phyloP scores from a whole-genome alignment of 495 filamentous ascomycete genomes.

The Thozetella sp. region DNA sequence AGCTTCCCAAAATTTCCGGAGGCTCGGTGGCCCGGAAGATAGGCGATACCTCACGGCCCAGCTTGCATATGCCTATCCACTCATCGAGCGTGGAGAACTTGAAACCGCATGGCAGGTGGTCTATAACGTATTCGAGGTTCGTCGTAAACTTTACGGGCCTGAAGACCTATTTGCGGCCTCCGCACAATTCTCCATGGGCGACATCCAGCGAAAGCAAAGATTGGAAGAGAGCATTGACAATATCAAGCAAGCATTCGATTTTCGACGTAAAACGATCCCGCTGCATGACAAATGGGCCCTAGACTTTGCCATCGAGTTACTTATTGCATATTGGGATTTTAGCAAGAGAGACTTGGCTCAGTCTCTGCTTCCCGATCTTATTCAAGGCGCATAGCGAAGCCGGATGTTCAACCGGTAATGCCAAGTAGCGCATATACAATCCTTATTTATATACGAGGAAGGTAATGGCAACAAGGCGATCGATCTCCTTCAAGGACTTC shows the following conservation, averaged over 20 bases:
- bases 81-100: neutral
- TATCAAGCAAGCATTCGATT: neutral
- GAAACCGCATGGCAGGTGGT: conserved; percentile 3
- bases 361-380: neutral
- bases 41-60: conserved; percentile 4
- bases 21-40: neutral
- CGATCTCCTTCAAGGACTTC: conserved; percentile 1
- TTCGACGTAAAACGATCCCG: neutral
- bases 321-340: conserved; percentile 4
- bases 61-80: neutral
- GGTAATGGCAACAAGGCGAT: conserved; percentile 6
- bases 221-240: neutral
- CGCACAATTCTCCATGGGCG: conserved; percentile 1
- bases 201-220: neutral
- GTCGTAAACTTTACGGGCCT: conserved; percentile 1
- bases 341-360: neutral
- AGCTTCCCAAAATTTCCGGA: neutral
- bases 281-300: neutral
- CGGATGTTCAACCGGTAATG: conserved; percentile 3
- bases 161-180: conserved; percentile 2
- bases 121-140: neutral
- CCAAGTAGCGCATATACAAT: conserved; percentile 8
- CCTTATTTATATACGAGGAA: neutral
- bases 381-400: neutral
- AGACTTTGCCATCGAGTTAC: conserved; percentile 3